phyloP scores from a whole-genome alignment of 176 grass and related monocot species.

The Dendrocalamus sinicus region DNA sequence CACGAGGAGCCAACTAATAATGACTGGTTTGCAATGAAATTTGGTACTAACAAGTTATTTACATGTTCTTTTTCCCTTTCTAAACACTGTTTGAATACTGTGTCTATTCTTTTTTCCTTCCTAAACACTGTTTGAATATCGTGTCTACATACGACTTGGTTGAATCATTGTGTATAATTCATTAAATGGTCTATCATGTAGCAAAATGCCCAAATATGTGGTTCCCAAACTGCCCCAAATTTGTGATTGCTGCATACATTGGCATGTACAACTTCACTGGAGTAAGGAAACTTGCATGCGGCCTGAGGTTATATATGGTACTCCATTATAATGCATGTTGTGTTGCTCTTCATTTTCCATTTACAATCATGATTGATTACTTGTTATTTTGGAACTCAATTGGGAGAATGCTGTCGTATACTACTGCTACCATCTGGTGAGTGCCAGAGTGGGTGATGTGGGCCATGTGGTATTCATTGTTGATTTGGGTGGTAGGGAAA shows the following conservation, averaged over 20 bases:
- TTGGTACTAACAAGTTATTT: neutral
- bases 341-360: conserved; percentile 19
- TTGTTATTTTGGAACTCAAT: neutral
- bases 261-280: conserved; percentile 10
- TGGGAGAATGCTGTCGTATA: neutral
- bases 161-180: neutral
- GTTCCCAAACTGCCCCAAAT: conserved; percentile 9
- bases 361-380: neutral
- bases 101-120: neutral
- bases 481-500: neutral
- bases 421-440: conserved; percentile 23
- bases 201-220: conserved; percentile 19
- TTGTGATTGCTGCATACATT: conserved; percentile 2
- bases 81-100: neutral
- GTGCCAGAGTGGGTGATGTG: neutral
- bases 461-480: neutral
- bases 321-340: neutral
- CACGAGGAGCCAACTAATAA: neutral
- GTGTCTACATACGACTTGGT: neutral
- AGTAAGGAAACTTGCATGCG: neutral
- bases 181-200: neutral
- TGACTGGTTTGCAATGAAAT: neutral
- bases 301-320: neutral
- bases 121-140: neutral
- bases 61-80: neutral